Base-by-base conservation (phyloP, 768 basidiomycete species). In the Panus rudis region DNA sequence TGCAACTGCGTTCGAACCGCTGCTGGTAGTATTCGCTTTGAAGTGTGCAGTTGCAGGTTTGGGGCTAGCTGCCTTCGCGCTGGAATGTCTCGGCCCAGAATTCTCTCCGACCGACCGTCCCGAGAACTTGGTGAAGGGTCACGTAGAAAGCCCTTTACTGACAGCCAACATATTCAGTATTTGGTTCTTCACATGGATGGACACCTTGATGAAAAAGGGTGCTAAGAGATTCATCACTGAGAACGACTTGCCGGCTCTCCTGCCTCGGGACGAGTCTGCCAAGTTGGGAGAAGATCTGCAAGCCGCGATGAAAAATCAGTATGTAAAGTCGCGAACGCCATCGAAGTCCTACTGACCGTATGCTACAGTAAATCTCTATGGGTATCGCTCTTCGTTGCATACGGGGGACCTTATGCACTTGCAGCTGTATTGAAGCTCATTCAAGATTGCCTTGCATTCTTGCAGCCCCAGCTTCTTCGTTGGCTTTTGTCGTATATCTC, bases 171-270 rank as follows among this genome's bases (percentile, higher is more conserved):
- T 91, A 17, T 93, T 80, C 58, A 89, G 84, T 54, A 69, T 76
- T 28, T 90, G 83, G 73, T 81, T 79, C 1, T 98, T 97, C 57
- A 64, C 69, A 0, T 98, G 92, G 92, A 75, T 97, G 69, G 89
- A 87, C 1, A 74, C 75, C 0, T 72, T 92, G 14, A 75, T 92
- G 78, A 71, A 67, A 52, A 81, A 81, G 54, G 86, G 86, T 23
- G 71, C 73, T 0, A 59, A 63, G 4, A 63, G 75, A 41, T 79
- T 75, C 57, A 81, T 97, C 45, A 84, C 84, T 1, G 91, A 94
- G 58, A 74, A 83, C 22, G 94, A 98, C 55, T 73, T 97, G 19
- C 91, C 91, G 32, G 72, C 79, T 1, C 68, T 96, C 20, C 65
- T 78, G 20, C 66, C 79, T 0, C 55, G 63, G 7, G 89, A 96